These are phyloP conservation scores for Patellaria atrata DNA, from an alignment of 495 filamentous ascomycete genomes.

Conservation along the genomic window DNA sequence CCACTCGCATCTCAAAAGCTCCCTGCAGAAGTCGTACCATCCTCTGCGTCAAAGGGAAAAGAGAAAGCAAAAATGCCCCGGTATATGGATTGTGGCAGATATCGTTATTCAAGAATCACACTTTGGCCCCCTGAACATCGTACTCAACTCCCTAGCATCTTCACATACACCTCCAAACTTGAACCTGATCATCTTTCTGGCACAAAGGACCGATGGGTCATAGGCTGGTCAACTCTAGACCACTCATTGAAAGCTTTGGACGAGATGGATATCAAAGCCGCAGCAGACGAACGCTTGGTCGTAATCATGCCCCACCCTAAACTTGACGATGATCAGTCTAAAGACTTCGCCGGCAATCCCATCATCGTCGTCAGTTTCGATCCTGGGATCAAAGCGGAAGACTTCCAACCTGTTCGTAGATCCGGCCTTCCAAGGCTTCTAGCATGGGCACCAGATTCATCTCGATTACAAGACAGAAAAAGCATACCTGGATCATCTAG, in stretches of 20 bases:
- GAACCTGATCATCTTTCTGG: constrained; percentile 13
- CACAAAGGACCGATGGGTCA: too few species aligned
- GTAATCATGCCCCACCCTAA: constrained; percentile 12
- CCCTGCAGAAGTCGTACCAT: too few species aligned
- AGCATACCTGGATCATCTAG: too few species aligned
- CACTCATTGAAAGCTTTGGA: too few species aligned
- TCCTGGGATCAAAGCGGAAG: too few species aligned
- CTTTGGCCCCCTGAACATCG: constrained; percentile 14
- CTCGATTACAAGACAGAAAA: too few species aligned
- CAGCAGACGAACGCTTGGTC: constrained; percentile 13
- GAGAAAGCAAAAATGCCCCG: neutral
- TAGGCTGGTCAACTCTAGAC: too few species aligned
- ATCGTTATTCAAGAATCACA: constrained; percentile 9
- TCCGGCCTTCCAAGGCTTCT: too few species aligned
- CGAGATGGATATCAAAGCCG: too few species aligned
- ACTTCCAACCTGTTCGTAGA: too few species aligned
- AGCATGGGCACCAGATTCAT: too few species aligned
- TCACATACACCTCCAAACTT: too few species aligned
- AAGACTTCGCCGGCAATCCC: constrained; percentile 5
- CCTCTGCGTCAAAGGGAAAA: neutral
- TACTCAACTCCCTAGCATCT: constrained; percentile 11
- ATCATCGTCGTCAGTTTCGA: constrained; percentile 14
- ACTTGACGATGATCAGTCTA: constrained; percentile 4
- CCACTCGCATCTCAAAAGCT: neutral
- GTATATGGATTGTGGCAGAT: constrained; percentile 3